Evolutionary conservation across 1,284 basidiomycete species (phyloP), one percentile per base, ranked within the genome.

Genomic region (Spongiforma sp.): DNA sequence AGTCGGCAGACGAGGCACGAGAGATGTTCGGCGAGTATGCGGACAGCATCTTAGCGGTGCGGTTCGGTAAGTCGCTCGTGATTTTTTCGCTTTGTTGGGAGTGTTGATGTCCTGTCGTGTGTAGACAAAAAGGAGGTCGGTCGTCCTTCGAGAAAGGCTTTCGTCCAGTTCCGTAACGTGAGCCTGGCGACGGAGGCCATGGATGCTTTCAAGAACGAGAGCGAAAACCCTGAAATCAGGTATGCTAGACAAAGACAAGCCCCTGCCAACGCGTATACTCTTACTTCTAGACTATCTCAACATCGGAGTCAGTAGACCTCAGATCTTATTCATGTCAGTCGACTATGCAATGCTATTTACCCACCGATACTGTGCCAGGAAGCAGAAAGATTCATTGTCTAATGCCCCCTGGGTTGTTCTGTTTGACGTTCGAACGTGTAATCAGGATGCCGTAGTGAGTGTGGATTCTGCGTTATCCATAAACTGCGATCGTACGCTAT

Each of bases 91-190:
- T 19, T 53, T 46, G 32, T 10, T 32, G 7, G 37, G 7, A 19
- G n/a, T 60, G 19, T 50, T 70, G 24, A 75, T 2, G 17, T 26
- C 1, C 14, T 14, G 8, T 19, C 19, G 21, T 63, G 19, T 33
- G 19, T 36, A 68, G 65, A 57, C 34, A 65, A 24, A 62, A 70
- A 37, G 28, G 55, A 67, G 26, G 33, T 19, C 1, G 28, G 33
- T 15, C 37, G 36, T n/a, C 15, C 52, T 28, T 34, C 26, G 37
- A 67, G 61, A 62, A 59, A 28, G 14, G 73, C 59, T 17, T 75
- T 76, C 54, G 12, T 76, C 28, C 70, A 75, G 57, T 77, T 78
- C 53, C 63, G 52, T 6, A 21, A 65, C 21, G 65, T 67, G 41
- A 12, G 65, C 21, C 21, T 58, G 5, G 76, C 74, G 10, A 68